Conservation (phyloP, 1,284 basidiomycete genomes). For the Rhizoctonia solani region DNA sequence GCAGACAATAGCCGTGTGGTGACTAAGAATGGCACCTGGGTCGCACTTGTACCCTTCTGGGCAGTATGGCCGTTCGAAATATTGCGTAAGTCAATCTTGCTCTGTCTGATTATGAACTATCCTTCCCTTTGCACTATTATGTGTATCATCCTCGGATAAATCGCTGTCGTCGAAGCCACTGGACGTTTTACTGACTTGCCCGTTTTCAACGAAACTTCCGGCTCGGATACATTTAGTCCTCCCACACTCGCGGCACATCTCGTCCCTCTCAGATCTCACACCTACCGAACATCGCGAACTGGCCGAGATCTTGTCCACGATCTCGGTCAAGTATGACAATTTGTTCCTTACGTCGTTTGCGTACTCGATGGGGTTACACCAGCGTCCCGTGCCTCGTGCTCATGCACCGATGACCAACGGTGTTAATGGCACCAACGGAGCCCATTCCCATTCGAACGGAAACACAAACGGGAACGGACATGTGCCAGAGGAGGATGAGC, state of each 20-base stretch:
- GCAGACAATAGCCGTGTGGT: constrained; percentile 66
- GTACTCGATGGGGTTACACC: constrained; percentile 96
- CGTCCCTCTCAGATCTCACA: constrained; percentile 67
- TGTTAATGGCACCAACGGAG: constrained; percentile 6
- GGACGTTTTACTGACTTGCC: constrained; percentile 10
- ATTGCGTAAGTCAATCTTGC: constrained; percentile 57
- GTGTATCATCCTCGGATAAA: constrained; percentile 15
- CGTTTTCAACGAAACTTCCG: not conserved
- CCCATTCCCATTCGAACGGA: constrained; percentile 2
- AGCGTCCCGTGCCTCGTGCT: constrained; percentile 64
- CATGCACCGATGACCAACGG: not conserved
- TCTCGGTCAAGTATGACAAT: constrained; percentile 84
- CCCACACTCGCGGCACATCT: constrained; percentile 77
- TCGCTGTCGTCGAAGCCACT: constrained; percentile 8
- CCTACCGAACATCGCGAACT: constrained; percentile 64
- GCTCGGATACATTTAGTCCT: constrained; percentile 56
- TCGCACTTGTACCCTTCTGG: constrained; percentile 94
- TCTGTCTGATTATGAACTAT: constrained; percentile 2
- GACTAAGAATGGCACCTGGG: constrained; percentile 76
- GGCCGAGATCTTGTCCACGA: constrained; percentile 64
- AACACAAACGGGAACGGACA: not conserved
- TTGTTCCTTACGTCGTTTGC: constrained; percentile 86
- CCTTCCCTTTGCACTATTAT: not conserved
- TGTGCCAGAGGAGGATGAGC: constrained; percentile 45
- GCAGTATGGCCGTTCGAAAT: constrained; percentile 95